Percentiles rank a stretch among this genome's conserved stretches.
These are phyloP conservation scores for Dendrobium nobile DNA, from an alignment of 106 monocot genomes.

Conservation along the genomic window DNA sequence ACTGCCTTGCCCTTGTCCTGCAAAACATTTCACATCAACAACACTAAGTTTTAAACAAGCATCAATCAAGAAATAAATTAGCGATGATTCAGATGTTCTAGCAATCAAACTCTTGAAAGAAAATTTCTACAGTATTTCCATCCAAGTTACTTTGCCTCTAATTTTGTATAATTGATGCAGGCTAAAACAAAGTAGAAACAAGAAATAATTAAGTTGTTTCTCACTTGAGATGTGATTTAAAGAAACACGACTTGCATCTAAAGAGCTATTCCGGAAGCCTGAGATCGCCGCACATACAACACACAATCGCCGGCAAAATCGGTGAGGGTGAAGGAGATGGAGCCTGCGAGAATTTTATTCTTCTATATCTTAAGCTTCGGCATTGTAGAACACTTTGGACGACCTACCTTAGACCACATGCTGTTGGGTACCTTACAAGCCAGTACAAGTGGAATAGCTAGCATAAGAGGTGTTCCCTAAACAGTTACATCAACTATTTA, in stretches of 20 bases:
- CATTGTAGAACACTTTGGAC: conserved; percentile 79
- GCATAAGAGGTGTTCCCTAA: not conserved
- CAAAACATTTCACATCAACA: no score
- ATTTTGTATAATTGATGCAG: no score
- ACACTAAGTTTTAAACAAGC: no score
- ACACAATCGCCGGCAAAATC: conserved; percentile 9
- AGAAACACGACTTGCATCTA: conserved; percentile 32
- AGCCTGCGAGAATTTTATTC: not conserved
- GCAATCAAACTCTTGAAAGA: no score
- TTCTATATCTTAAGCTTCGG: conserved; percentile 95
- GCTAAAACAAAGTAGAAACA: no score
- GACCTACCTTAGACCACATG: conserved; percentile 95
- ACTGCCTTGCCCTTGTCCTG: no score
- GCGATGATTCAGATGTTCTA: no score
- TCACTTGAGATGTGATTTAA: conserved; percentile 50
- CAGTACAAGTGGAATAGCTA: conserved; percentile 23
- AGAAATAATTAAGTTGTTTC: not conserved
- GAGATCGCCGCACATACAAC: conserved; percentile 60
- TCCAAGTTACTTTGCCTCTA: no score
- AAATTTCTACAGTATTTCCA: no score
- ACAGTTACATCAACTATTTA: not conserved
- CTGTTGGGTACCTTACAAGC: conserved; percentile 74
- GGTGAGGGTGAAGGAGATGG: not conserved
- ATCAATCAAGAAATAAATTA: no score
- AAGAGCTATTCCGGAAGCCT: conserved; percentile 38